Base-by-base conservation (phyloP, 371 early-diverging fungal genomes). In the Mortierella sp. region DNA sequence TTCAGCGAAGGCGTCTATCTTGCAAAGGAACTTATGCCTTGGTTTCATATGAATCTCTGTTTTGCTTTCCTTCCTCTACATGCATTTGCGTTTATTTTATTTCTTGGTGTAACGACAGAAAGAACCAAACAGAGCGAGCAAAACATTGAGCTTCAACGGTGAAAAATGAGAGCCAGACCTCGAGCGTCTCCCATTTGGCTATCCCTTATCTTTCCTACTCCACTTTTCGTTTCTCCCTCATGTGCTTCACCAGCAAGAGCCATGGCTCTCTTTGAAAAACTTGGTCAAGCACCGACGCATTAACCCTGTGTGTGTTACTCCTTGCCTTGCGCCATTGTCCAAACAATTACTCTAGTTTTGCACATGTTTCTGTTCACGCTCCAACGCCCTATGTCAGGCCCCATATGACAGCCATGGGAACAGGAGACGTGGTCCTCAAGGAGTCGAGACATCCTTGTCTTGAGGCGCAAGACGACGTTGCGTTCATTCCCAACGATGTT, bases 401-500 rank as follows among this genome's bases (percentile, higher is more conserved):
- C 1, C 90, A 79, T 5, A 83, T 98, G 75, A 76, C 73, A 54
- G 83, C 89, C 19, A 77, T 86, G 90, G 93, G 92, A 31, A 87
- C 92, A 78, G 95, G 95, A 21, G 88, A 92, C 71, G 88, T 97
- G 10, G 37, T 90, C 2, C 88, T 98, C 73, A 86, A 87, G 50
- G 93, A 90, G 4, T 92, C 96, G 1, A 91, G 99, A 50, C 99
- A 99, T 85, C 98, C 99, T 8, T 98, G 98, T 81, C 80, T 99
- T n/a, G 99, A 99, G 80, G 93, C 94, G 8, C 98, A 98, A 83
- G 97, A 97, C 51, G 95, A 94, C 73, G 96, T 98, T 34, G 89
- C 93, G 5, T 98, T 98, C 89, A 99, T 99, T 84, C 96, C 97
- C 34, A 99, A 99, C 82, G 96, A 98, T 88, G 96, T 96, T 0